Evolutionary conservation across 179 eudicot genomes (phyloP).

Genomic region (Gypsophila paniculata): DNA sequence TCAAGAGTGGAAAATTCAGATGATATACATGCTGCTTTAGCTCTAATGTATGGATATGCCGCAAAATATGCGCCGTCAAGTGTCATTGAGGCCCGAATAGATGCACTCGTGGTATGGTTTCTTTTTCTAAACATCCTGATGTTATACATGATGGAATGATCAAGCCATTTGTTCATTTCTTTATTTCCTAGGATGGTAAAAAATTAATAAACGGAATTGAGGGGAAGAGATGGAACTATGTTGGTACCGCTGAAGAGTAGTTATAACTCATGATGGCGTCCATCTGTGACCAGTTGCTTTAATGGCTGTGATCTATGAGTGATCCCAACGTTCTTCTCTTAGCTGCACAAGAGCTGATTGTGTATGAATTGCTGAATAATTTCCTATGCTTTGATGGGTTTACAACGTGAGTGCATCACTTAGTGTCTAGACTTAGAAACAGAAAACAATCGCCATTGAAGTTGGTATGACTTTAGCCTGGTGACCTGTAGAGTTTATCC

Average conservation of each 20-base stretch:
- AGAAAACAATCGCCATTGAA: neutral
- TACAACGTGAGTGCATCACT: neutral
- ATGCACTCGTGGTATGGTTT: conserved; percentile 89
- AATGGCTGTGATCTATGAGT: neutral
- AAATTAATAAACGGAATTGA: neutral
- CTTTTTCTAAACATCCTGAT: neutral
- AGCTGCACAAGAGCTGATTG: neutral
- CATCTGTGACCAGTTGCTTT: neutral
- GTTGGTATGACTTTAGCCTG: neutral
- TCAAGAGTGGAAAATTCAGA: conserved; percentile 83
- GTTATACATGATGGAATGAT: neutral
- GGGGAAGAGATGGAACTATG: neutral
- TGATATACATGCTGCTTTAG: conserved; percentile 96
- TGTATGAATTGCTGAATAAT: neutral
- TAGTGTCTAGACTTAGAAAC: neutral
- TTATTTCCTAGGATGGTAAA: neutral
- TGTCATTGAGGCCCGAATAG: conserved; percentile 94
- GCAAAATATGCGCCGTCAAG: conserved; percentile 97
- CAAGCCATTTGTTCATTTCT: neutral
- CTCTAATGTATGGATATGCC: conserved; percentile 98
- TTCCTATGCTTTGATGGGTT: neutral
- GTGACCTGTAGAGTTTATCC: neutral
- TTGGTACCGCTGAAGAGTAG: neutral
- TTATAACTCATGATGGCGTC: neutral
- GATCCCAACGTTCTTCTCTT: neutral